phyloP scores from a whole-genome alignment of 306 rosid species.

The Cercis canadensis region DNA sequence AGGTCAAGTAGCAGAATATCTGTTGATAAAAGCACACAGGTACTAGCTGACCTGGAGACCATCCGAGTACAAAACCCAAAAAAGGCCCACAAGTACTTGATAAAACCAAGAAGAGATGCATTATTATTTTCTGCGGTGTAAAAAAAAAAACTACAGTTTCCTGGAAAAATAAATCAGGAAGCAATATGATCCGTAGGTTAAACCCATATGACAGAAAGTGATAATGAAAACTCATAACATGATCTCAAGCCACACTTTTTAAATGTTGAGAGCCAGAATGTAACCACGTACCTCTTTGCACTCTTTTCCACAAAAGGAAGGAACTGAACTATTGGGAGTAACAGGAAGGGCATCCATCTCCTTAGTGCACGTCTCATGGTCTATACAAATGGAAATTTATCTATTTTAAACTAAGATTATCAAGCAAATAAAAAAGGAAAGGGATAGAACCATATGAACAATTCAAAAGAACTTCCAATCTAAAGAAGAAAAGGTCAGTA shows the following conservation, averaged over 20 bases:
- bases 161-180: background rate
- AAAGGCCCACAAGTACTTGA: background rate
- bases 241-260: background rate
- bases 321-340: slow-evolving; percentile 37
- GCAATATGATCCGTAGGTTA: background rate
- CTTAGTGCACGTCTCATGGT: slow-evolving; percentile 66
- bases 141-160: background rate
- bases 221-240: slow-evolving; percentile 5
- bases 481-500: slow-evolving; percentile 45
- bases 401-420: slow-evolving; percentile 29
- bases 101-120: background rate
- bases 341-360: slow-evolving; percentile 53
- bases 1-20: background rate
- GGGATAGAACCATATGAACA: slow-evolving; percentile 16
- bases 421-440: background rate
- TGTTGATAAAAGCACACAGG: too few species aligned
- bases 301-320: slow-evolving; percentile 75
- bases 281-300: slow-evolving; percentile 84
- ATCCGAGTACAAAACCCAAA: too few species aligned
- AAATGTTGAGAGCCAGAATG: slow-evolving; percentile 1
- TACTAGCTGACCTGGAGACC: too few species aligned
- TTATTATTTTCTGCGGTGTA: background rate
- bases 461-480: slow-evolving; percentile 29
- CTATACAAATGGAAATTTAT: slow-evolving; percentile 49
- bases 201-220: background rate